Conservation (phyloP, 1,139 yeast genomes). For the Yamadazyma buinensis region DNA sequence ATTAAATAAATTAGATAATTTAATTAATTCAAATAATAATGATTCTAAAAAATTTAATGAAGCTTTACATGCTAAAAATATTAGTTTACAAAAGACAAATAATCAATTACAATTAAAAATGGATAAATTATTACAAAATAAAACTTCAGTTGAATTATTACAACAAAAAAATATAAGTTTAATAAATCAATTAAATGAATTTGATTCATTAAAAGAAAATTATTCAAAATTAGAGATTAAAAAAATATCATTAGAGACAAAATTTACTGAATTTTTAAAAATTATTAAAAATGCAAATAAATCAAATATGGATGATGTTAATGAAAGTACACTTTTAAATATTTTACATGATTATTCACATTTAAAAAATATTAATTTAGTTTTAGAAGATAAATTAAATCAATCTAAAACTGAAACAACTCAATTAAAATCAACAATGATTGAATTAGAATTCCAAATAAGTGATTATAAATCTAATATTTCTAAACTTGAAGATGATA, state of each 20-base stretch:
- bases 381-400: conserved; percentile 36
- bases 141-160: conserved; percentile 36
- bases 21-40: conserved; percentile 8
- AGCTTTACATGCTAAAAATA: conserved; percentile 25
- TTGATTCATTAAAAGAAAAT: conserved; percentile 45
- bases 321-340: conserved; percentile 19
- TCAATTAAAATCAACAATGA: conserved; percentile 11
- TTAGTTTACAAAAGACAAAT: conserved; percentile 29
- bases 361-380: conserved; percentile 35
- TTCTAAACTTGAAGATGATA: conserved; percentile 13
- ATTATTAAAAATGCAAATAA: conserved; percentile 18
- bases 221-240: conserved; percentile 52
- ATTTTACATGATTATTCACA: conserved; percentile 33
- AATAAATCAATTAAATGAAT: conserved; percentile 31
- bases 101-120: conserved; percentile 25
- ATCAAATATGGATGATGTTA: conserved; percentile 18
- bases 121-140: conserved; percentile 34
- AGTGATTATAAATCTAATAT: conserved; percentile 5
- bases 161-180: conserved; percentile 36
- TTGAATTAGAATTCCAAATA: conserved; percentile 13
- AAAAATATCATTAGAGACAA: conserved; percentile 43
- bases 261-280: conserved; percentile 31
- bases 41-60: conserved; percentile 19
- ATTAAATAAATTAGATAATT: conserved; percentile 35
- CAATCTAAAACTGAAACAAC: conserved; percentile 21